Percentiles rank a stretch among this genome's conserved stretches.
phyloP scores from a whole-genome alignment of 75 land plant genomes.

The Pinus taeda region DNA sequence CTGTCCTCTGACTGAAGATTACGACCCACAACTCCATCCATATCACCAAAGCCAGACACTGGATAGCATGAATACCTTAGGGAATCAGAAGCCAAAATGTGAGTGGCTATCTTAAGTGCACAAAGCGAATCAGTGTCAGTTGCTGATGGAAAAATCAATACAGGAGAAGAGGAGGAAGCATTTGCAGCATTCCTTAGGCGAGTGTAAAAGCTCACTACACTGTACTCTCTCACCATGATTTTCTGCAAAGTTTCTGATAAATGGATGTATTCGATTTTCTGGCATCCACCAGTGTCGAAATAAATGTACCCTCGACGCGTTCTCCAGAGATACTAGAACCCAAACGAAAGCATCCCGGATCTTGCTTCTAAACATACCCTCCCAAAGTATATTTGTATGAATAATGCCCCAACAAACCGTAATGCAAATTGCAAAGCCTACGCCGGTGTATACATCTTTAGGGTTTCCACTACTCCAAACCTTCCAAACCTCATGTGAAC shows the following conservation, averaged over 20 bases:
- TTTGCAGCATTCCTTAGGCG: slow-evolving; percentile 48
- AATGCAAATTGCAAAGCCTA: not conserved
- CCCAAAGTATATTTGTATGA: not conserved
- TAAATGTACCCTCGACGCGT: not conserved
- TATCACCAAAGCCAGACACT: slow-evolving; percentile 68
- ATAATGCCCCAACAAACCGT: not conserved
- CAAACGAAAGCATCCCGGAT: not conserved
- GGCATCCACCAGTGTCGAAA: not conserved
- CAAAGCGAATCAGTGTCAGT: slow-evolving; percentile 87
- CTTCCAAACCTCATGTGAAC: not conserved
- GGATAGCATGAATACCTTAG: slow-evolving; percentile 87
- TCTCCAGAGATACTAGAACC: not conserved
- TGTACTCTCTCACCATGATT: slow-evolving; percentile 79
- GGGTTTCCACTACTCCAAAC: not conserved
- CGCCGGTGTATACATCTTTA: not conserved
- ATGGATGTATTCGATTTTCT: not conserved
- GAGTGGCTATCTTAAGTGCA: slow-evolving; percentile 67
- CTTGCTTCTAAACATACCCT: not conserved
- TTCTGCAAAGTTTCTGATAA: not conserved
- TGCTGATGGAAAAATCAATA: slow-evolving; percentile 88
- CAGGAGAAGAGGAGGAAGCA: slow-evolving; percentile 58
- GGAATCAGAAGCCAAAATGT: slow-evolving; percentile 73
- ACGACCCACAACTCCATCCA: slow-evolving; percentile 42
- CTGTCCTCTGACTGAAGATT: slow-evolving; percentile 27
- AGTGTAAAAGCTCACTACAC: slow-evolving; percentile 62